phyloP scores from a whole-genome alignment of 352 stramenopile species.

The Pythium brachiatum region DNA sequence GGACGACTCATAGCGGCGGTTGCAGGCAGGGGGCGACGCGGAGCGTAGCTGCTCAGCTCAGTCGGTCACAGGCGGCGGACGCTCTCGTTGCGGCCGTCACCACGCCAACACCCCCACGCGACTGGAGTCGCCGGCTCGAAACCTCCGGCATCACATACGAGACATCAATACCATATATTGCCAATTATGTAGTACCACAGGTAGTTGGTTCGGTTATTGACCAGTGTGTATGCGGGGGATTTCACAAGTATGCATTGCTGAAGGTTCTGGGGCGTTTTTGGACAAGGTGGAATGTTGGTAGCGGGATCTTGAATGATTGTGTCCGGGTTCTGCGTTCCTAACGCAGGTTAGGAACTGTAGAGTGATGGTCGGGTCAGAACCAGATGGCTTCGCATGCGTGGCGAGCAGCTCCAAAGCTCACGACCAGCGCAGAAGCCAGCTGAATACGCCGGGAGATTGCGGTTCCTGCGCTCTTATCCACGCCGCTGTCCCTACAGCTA shows the following conservation, averaged over 20 bases:
- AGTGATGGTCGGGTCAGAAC: constrained; percentile 5
- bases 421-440: not conserved
- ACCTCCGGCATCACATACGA: not conserved
- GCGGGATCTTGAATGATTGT: not conserved
- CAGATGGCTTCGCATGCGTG: constrained; percentile 1
- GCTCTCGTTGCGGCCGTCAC: not conserved
- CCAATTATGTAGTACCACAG: not conserved
- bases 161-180: not conserved
- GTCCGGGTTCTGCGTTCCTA: not conserved
- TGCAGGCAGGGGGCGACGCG: not conserved
- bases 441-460: no score
- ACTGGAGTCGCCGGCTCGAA: not conserved
- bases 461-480: no score
- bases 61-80: not conserved
- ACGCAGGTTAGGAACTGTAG: not conserved
- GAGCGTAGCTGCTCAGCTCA: not conserved
- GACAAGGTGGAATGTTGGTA: constrained; percentile 11
- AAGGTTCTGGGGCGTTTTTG: not conserved
- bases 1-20: not conserved
- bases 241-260: not conserved
- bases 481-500: no score
- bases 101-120: not conserved
- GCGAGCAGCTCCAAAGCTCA: constrained; percentile 10
- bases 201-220: no score
- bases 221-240: no score